Percentiles rank a stretch among this genome's conserved stretches.
These are phyloP conservation scores for Ploettnerulaceae sp. DNA, from an alignment of 2,329 filamentous ascomycete genomes.

Conservation along the genomic window DNA sequence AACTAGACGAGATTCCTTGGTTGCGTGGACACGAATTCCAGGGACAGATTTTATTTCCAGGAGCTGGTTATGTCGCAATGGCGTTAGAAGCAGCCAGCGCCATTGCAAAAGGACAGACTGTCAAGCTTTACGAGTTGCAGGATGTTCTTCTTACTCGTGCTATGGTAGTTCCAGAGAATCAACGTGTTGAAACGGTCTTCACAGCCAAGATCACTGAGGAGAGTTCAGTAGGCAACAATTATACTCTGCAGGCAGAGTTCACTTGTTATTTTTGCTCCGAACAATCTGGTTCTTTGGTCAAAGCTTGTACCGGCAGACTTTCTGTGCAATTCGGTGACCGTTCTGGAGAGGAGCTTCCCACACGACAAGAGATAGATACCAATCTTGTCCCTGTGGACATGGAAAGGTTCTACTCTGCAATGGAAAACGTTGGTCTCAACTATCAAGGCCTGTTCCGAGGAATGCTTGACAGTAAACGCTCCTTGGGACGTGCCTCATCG, in stretches of 20 bases:
- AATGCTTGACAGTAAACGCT: conserved; percentile 10
- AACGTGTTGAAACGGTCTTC: conserved; percentile 14
- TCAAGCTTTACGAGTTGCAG: conserved; percentile 4
- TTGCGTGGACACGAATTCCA: conserved; percentile 41
- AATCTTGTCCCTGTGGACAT: conserved; percentile 10
- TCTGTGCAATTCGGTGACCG: no score
- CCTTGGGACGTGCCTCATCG: conserved; percentile 6
- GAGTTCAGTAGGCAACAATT: not conserved
- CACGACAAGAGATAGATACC: no score
- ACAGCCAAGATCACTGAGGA: not conserved
- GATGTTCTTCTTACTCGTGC: not conserved
- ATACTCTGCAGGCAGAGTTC: not conserved
- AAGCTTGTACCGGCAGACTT: no score
- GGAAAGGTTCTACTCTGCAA: conserved; percentile 19
- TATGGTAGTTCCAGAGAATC: not conserved
- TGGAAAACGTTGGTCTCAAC: conserved; percentile 16
- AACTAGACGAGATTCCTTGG: conserved; percentile 39
- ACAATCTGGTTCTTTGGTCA: no score
- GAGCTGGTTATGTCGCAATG: conserved; percentile 45
- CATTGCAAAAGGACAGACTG: not conserved
- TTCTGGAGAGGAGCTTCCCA: no score
- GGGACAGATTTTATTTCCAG: conserved; percentile 38
- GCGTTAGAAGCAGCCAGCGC: conserved; percentile 40
- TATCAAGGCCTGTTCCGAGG: conserved; percentile 19
- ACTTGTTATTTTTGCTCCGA: not conserved